phyloP scores from a whole-genome alignment of 768 basidiomycete species.

The Arthromyces matolae region DNA sequence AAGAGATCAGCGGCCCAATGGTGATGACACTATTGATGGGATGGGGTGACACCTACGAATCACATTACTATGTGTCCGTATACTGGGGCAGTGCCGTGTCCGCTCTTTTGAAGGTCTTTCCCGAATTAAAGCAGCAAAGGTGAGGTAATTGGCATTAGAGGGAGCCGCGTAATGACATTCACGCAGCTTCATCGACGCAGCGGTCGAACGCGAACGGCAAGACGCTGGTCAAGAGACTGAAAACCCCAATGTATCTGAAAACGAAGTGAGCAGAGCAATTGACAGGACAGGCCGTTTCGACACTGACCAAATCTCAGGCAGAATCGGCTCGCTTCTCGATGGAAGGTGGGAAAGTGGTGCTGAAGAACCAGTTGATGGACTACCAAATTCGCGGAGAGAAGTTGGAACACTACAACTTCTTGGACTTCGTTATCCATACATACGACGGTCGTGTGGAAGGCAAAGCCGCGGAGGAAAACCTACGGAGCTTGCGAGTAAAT shows the following conservation, averaged over 20 bases:
- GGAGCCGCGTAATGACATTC: no score
- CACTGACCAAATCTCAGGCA: no score
- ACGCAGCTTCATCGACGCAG: no score
- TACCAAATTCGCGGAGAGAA: constrained; percentile 17
- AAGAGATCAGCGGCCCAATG: constrained; percentile 36
- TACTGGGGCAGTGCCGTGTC: constrained; percentile 25
- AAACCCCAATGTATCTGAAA: no score
- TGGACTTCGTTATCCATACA: constrained; percentile 18
- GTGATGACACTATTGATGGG: constrained; percentile 39
- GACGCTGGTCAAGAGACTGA: no score
- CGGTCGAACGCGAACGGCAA: no score
- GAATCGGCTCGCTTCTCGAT: no score
- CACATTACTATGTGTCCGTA: constrained; percentile 33
- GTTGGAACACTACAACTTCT: constrained; percentile 7
- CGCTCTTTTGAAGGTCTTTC: constrained; percentile 14
- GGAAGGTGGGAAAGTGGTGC: not conserved
- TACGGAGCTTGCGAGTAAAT: no score
- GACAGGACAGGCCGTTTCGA: no score
- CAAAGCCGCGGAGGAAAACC: constrained; percentile 9
- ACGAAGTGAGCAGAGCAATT: no score
- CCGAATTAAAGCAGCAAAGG: not conserved
- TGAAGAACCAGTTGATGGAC: constrained; percentile 18
- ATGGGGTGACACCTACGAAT: constrained; percentile 35
- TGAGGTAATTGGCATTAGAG: no score
- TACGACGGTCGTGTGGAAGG: constrained; percentile 19